phyloP scores from a whole-genome alignment of 805 yeast genomes.

The Starmerella vaccinii region DNA sequence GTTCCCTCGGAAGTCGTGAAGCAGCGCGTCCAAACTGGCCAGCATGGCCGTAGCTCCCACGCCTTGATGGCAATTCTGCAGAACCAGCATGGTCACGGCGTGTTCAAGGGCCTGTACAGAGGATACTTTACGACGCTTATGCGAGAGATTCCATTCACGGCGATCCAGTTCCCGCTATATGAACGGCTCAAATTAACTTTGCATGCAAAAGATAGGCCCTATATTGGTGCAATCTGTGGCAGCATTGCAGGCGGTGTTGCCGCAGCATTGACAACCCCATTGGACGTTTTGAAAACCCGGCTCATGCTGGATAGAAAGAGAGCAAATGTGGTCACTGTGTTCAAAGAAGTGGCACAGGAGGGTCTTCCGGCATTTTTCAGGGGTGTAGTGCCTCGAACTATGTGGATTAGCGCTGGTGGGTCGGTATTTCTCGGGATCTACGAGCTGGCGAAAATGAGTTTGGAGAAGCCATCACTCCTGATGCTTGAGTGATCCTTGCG shows the following conservation, averaged over 20 bases:
- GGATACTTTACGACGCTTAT: conserved; percentile 90
- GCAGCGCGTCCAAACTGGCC: conserved; percentile 80
- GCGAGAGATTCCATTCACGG: conserved; percentile 94
- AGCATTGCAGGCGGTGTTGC: conserved; percentile 91
- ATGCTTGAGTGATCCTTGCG: background rate
- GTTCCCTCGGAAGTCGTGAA: conserved; percentile 96
- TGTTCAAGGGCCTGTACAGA: conserved; percentile 67
- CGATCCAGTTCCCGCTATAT: conserved; percentile 90
- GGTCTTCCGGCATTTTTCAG: conserved; percentile 62
- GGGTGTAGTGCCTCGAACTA: conserved; percentile 90
- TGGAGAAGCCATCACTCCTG: background rate
- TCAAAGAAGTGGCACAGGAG: conserved; percentile 45
- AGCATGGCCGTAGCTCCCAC: conserved; percentile 47
- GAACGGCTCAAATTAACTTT: conserved; percentile 63
- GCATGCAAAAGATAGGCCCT: conserved; percentile 42
- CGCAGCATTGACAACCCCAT: conserved; percentile 88
- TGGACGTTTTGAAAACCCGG: conserved; percentile 89
- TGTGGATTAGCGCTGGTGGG: conserved; percentile 98
- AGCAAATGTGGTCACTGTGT: conserved; percentile 40
- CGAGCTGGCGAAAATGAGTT: conserved; percentile 36
- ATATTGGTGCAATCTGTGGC: conserved; percentile 81
- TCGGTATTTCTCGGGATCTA: conserved; percentile 93
- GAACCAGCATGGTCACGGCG: conserved; percentile 69
- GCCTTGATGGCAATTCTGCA: conserved; percentile 54
- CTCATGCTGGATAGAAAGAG: conserved; percentile 54